Conservation (phyloP, 805 yeast genomes). For the Teunomyces pallodes region DNA sequence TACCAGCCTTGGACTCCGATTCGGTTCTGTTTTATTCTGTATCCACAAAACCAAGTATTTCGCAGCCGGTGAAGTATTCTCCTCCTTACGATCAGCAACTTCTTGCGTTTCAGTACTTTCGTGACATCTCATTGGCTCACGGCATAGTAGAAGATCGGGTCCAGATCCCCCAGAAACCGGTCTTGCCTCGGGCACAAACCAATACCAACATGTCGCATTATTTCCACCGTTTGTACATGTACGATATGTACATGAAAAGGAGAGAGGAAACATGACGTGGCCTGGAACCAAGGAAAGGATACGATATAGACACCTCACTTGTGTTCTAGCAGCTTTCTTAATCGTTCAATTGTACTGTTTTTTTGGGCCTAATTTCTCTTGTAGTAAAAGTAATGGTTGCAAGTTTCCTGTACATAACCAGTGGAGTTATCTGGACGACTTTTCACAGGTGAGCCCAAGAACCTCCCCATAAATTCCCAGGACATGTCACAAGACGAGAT, state of each 20-base stretch:
- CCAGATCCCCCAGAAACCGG: conserved; percentile 12
- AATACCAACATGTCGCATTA: conserved; percentile 25
- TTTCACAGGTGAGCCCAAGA: not conserved
- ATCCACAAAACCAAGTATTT: conserved; percentile 1
- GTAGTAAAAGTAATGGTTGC: not conserved
- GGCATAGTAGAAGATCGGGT: not conserved
- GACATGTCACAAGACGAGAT: not conserved
- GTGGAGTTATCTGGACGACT: not conserved
- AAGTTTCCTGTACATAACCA: not conserved
- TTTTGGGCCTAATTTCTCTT: no score
- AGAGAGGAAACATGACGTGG: not conserved
- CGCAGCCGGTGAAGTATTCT: not conserved
- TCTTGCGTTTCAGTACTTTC: conserved; percentile 4
- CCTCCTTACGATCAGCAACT: conserved; percentile 8
- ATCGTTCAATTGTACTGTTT: no score
- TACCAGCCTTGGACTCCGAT: no score
- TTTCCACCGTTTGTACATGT: conserved; percentile 20
- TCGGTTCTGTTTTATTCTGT: no score
- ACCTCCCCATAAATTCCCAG: not conserved
- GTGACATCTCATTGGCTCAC: not conserved
- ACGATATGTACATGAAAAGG: conserved; percentile 8
- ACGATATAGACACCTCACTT: no score
- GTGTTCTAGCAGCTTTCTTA: no score
- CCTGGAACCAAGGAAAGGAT: no score
- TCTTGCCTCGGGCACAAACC: conserved; percentile 19